A percentile compares a stretch with the other conserved stretches of the same genome.
Evolutionary conservation across 2,329 filamentous ascomycete species (phyloP).

Genomic region (Cordyceps fumosorosea): DNA sequence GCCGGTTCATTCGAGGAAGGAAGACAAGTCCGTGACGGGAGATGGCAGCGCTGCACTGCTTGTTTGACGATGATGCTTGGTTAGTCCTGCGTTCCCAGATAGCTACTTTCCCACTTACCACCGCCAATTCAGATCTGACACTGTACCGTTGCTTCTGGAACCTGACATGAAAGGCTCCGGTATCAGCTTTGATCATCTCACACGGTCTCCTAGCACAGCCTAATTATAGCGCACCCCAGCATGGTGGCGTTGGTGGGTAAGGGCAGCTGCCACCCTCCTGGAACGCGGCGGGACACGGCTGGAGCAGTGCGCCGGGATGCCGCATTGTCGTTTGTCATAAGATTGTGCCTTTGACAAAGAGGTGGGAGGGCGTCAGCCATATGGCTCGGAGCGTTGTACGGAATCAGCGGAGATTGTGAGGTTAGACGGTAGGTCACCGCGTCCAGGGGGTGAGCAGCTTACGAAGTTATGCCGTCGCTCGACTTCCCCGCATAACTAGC

Average conservation of each 20-base stretch:
- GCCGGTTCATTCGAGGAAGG: neutral
- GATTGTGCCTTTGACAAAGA: slow-evolving; percentile 2
- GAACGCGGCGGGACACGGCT: neutral
- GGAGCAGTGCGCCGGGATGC: neutral
- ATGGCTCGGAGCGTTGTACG: neutral
- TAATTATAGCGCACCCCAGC: slow-evolving; percentile 2
- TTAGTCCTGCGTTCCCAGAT: no score
- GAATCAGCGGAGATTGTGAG: neutral
- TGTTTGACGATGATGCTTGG: no score
- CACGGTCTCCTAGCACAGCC: neutral
- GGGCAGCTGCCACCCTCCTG: slow-evolving; percentile 2
- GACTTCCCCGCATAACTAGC: slow-evolving; percentile 5
- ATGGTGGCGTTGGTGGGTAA: slow-evolving; percentile 1
- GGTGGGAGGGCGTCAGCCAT: neutral
- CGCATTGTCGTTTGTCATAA: slow-evolving; percentile 11
- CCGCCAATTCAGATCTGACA: no score
- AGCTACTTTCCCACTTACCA: no score
- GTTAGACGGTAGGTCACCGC: slow-evolving; percentile 1
- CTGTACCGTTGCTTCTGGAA: no score
- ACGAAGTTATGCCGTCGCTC: neutral
- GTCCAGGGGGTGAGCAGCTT: neutral
- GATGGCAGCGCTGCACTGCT: no score
- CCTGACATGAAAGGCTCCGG: neutral
- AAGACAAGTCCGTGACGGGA: neutral
- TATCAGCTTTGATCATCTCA: neutral